Evolutionary conservation across 257 asterid species (phyloP), one percentile per base, ranked within the genome.

Genomic region (Jasminum sambac): DNA sequence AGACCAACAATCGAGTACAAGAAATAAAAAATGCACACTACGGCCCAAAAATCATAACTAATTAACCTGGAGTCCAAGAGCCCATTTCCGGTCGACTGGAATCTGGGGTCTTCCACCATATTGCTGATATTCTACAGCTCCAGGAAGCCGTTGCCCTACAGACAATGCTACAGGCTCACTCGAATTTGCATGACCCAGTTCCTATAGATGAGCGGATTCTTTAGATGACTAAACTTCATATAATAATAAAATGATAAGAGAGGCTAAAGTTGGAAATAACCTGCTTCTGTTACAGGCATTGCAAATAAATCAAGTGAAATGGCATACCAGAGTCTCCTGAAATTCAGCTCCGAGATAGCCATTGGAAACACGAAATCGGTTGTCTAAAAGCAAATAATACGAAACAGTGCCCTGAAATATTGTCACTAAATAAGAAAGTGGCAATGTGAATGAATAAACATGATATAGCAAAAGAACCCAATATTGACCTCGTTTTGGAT

Each of bases 311-410:
- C 40, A 66, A 72, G 60, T 36, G 12, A 42, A 75, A 64, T 52
- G 50, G 42, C 84, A 11, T 48, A 92, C 98, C 93, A 86, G 64
- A 52, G 84, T 80, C 81, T 90, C 98, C 79, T 85, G 88, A 79
- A 88, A 92, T 82, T 90, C 98, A 81, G 92, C 91, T 72, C 98
- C 97, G 74, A 90, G 90, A 76, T 92, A 90, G 79, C 98, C 96
- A 75, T 78, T 88, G 76, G 89, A 78, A 76, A 70, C 85, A 66
- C 90, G 91, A 72, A 85, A 89, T 67, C 96, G 89, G 70, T 92
- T 92, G 90, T 92, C 98, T 25, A 90, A 83, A 63, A 92, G 86
- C 82, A 92, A 79, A 83, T 85, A 92, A 83, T 90, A 92, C 14
- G 98, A 80, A 66, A 92, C 93, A 8, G 98, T 92, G 55, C 96